Evolutionary conservation across 1,284 basidiomycete genomes (phyloP).

Genomic region (Caloboletus firmus): DNA sequence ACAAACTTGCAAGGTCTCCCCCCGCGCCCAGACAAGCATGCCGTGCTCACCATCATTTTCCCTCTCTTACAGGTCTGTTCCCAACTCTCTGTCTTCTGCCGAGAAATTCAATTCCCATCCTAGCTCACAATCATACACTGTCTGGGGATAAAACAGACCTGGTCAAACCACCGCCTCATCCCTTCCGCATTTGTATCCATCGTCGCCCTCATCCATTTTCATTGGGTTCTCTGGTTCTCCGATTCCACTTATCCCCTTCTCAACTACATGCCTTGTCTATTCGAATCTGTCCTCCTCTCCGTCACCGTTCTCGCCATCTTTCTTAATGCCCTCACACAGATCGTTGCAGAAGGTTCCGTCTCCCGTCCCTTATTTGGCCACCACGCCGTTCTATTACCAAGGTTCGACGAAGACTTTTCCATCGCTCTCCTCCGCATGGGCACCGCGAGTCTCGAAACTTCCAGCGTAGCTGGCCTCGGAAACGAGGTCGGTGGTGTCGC

Average conservation of each 20-base stretch:
- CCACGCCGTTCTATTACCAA: constrained; percentile 43
- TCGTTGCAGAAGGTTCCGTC: constrained; percentile 55
- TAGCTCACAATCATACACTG: constrained; percentile 64
- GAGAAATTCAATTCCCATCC: neutral
- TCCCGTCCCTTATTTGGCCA: constrained; percentile 50
- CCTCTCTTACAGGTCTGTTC: constrained; percentile 62
- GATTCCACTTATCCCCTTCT: constrained; percentile 60
- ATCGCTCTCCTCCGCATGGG: constrained; percentile 68
- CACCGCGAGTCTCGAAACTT: constrained; percentile 71
- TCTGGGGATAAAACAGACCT: constrained; percentile 58
- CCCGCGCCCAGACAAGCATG: constrained; percentile 67
- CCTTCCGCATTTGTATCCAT: constrained; percentile 63
- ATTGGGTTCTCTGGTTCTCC: constrained; percentile 55
- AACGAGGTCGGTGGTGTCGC: constrained; percentile 66
- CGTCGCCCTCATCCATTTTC: constrained; percentile 64
- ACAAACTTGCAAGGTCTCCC: constrained; percentile 44
- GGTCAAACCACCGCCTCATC: constrained; percentile 60
- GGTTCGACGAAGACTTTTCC: constrained; percentile 71
- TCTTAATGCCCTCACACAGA: constrained; percentile 62
- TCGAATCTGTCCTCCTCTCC: constrained; percentile 59
- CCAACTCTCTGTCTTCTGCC: neutral
- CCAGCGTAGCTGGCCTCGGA: constrained; percentile 65
- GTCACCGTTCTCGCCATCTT: constrained; percentile 56
- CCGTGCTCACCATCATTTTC: constrained; percentile 63
- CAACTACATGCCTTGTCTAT: constrained; percentile 68